Conservation (phyloP, 208 protist species). For the Naegleria lovaniensis region DNA sequence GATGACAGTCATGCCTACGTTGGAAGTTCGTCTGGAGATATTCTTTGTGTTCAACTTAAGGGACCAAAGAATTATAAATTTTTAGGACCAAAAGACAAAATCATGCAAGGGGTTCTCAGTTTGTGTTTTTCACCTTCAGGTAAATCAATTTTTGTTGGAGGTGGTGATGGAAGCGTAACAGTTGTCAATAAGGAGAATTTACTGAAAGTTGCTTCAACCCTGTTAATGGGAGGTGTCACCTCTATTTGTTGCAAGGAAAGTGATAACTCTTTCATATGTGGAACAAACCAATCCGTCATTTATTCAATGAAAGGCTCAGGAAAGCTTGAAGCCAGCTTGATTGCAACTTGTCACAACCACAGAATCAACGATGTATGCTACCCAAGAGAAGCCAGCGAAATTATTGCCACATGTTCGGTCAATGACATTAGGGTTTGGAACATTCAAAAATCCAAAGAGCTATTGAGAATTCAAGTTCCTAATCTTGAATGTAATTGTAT, state of each 20-base stretch:
- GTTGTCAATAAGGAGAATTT: constrained; percentile 36
- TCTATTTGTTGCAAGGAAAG: constrained; percentile 32
- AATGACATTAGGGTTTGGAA: constrained; percentile 91
- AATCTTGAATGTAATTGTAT: constrained; percentile 82
- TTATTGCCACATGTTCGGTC: constrained; percentile 86
- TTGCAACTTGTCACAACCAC: constrained; percentile 78
- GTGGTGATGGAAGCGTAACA: constrained; percentile 72
- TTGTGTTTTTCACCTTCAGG: constrained; percentile 57
- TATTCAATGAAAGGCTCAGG: background rate
- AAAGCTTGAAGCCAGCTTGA: background rate
- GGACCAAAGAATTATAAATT: constrained; percentile 76
- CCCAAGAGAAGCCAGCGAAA: constrained; percentile 74
- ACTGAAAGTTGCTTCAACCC: background rate
- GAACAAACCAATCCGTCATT: constrained; percentile 21
- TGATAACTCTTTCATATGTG: background rate
- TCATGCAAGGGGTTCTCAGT: constrained; percentile 69
- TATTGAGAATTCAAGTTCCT: constrained; percentile 83
- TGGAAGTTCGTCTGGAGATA: constrained; percentile 80
- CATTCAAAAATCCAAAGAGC: constrained; percentile 69
- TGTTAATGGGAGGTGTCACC: constrained; percentile 72
- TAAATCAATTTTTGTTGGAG: constrained; percentile 55
- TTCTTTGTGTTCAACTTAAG: constrained; percentile 73
- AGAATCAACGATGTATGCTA: constrained; percentile 83
- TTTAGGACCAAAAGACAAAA: constrained; percentile 73
- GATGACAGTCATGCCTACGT: constrained; percentile 75